Evolutionary conservation across 108 stramenopile genomes (phyloP).

Genomic region (Chaetoceros muelleri): DNA sequence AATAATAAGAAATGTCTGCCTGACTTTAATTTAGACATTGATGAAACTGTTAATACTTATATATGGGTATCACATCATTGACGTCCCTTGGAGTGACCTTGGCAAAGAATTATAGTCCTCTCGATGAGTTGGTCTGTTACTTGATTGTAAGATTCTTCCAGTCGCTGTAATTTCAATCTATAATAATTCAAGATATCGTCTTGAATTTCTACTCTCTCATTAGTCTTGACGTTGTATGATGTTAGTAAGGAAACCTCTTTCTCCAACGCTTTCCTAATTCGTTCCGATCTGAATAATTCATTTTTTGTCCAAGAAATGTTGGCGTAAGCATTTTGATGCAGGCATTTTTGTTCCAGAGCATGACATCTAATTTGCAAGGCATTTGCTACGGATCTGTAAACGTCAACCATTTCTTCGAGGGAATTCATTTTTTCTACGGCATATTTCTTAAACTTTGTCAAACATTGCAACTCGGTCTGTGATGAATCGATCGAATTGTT

Average conservation of each 20-base stretch:
- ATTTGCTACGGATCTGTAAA: background rate
- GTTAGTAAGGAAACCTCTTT: background rate
- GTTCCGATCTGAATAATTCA: background rate
- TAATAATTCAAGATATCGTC: background rate
- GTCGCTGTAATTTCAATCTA: background rate
- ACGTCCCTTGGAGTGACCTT: too few relatives aligned
- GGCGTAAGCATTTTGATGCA: too few relatives aligned
- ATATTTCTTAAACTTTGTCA: background rate
- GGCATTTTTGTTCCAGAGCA: background rate
- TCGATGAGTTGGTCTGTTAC: background rate
- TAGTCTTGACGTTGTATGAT: background rate
- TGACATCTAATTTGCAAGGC: background rate
- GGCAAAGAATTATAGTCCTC: background rate
- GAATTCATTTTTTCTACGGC: background rate
- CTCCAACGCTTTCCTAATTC: background rate
- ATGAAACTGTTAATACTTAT: too few relatives aligned
- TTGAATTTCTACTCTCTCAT: background rate
- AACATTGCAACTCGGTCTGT: background rate
- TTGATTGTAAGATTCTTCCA: background rate
- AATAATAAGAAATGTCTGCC: too few relatives aligned
- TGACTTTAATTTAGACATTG: too few relatives aligned
- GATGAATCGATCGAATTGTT: too few relatives aligned
- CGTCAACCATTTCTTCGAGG: background rate
- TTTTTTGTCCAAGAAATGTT: background rate
- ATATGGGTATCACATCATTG: too few relatives aligned